Base-by-base conservation (phyloP, 2,329 filamentous ascomycete genomes). In the Penicillium frequentans region DNA sequence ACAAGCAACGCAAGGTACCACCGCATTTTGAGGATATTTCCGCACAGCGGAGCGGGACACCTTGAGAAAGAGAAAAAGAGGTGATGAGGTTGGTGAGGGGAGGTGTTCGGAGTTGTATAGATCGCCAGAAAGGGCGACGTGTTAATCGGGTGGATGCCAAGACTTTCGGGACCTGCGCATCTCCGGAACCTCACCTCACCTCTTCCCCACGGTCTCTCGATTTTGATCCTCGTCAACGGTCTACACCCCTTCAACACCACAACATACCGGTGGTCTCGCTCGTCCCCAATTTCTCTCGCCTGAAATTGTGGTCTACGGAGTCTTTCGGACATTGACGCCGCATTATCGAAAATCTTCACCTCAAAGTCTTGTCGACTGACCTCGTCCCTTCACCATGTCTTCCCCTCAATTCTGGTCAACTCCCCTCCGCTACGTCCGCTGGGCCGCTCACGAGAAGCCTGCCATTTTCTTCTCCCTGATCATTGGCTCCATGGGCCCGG, bases 401-500 rank as follows among this genome's bases (percentile, higher is more conserved):
- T 82, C 84, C 54, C 89, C 91, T 68, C 82, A 83, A 70, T 97
- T 99, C 89, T 97, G 89, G 86, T 84, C 86, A 65, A 83, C 85
- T 58, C 95, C 95, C 63, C 71, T 96, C 74, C 87, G 87, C 69
- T 98, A 96, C 86, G 79, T 90, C 70, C 88, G 88, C 77, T 98
- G 93, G 91, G 87, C 92, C 52, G 84, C 90, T 50, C 88, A 91
- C 79, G 89, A 95, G 77, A 90, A 90, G 75, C 95, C 95, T 51
- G 92, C 92, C 58, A 89, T 92, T 80, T 96, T 97, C 83, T 98
- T 87, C 84, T 91, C 90, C 68, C 80, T 91, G 70, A 72, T 90
- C 57, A 79, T 98, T 64, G 93, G 90, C 66, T 80, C 77, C 63
- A 69, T 86, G 54, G 92, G 92, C 11, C 95, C 93, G 35, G 75